Base-by-base conservation (phyloP, 345 rosid genomes). In the Carallia pectinifolia region DNA sequence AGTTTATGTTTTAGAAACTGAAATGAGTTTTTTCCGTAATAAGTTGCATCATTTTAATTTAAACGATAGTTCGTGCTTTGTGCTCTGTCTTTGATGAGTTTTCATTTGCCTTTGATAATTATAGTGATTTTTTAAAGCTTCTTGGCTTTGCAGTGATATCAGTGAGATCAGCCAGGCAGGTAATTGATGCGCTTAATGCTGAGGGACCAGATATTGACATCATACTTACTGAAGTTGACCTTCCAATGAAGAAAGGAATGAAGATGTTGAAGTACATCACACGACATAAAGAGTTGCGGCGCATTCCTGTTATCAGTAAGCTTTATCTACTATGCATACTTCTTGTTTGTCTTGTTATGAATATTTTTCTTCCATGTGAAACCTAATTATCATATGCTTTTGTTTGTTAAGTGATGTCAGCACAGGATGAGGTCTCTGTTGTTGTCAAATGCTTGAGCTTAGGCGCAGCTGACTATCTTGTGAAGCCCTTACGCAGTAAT, bases 281-380 rank as follows among this genome's bases (percentile, higher is more conserved):
- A 7, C 86, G 92, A 62, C 89, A 95, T 83, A 90, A 89, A 76
- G 93, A 86, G 61, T 85, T 95, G 66, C 85, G 79, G 15, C 93
- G 89, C 66, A 95, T 95, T 79, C 99, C 99, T 69, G 96, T 95
- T 55, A 94, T 94, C 76, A 94, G 99, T 91, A 85, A 84, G 97
- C 80, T 73, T 80, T 30, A 62, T 53, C 48, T 72, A 12, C n/a
- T 2, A 38, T 60, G 8, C 40, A 70, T 29, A 6, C 8, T 52
- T 52, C 53, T 44, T 9, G 55, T 67, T 62, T 65, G 33, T 65
- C 27, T 55, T 58, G 50, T 10, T 5, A 7, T 38, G 44, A 12
- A 40, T 23, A 37, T 27, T 61, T 69, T 38, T 71, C 55, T 61
- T 48, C 29, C n/a, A 6, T 15, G 3, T 65, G 10, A 62, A 23